Evolutionary conservation across 192 early-diverging fungal genomes (phyloP), one percentile per base, ranked within the genome.

Genomic region (Diversispora eburnea): DNA sequence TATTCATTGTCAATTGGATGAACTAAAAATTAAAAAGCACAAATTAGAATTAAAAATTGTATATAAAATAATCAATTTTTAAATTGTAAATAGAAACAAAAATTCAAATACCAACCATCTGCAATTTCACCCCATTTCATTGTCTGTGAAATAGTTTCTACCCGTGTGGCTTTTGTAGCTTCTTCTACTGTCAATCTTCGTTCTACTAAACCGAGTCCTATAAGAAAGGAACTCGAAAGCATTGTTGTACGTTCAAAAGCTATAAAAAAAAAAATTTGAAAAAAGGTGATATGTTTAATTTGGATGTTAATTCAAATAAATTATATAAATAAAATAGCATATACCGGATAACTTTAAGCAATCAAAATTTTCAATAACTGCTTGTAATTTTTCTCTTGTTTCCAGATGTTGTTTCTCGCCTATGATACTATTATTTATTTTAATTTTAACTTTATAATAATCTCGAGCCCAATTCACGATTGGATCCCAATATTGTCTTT

Each of bases 171-270:
- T 56, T 72, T 70, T 54, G 89, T 88, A 7, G 93, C 95, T 22
- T 89, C 73, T 70, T 95, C 92, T 0, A 88, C 94, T 4, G 85
- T 83, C 54, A 97, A 73, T 6, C 73, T 84, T 57, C 87, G 80
- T 74, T 95, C 87, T n/a, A 94, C 85, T 20, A 99, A 79, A n/a
- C 93, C 94, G 13, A 97, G 82, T 5, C 87, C 93, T 60, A 97
- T 91, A 61, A 99, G 81, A 80, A 96, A 95, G 41, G 93, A 94
- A 82, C 97, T 99, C 71, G 91, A 86, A 12, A 82, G 84, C 87
- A 97, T 83, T 0, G 91, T 90, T 1, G 91, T 91, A 69, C 88
- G 87, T 75, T 99, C 97, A 75, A 99, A 94, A 1, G 92, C 95
- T 87, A 68, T 63, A 66, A 58, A 69, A 39, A 48, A 41, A 19